Evolutionary conservation across 1,284 basidiomycete species (phyloP), one percentile per base, ranked within the genome.

Genomic region (Prillingera fragicola): DNA sequence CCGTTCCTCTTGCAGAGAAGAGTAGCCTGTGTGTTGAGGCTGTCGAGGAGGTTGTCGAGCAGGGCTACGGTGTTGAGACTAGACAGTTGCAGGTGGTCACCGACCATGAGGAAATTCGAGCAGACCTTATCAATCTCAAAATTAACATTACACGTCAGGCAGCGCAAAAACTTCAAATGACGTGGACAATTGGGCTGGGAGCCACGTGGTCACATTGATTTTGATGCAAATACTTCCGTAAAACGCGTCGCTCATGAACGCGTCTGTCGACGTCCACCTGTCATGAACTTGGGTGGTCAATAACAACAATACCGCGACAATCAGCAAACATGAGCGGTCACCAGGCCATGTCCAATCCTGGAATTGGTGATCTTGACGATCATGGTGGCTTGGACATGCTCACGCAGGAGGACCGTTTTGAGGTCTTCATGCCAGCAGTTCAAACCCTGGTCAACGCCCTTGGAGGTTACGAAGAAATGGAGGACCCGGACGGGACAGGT

Each of bases 391-490:
- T 41, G 17, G 50, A 50, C 21, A 29, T 50, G 7, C 19, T 43
- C 2, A 47, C 45, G 18, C 44, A 52, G 15, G 60, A 59, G 17
- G 60, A 63, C 40, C 59, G 64, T 5, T 52, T 52, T 41, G 62
- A 57, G 25, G 51, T 71, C 22, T 71, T 68, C 50, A 53, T 66
- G 50, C 65, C 66, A 2, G 70, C 64, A 9, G 65, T 70, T 1
- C 63, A 67, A 47, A 56, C 57, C 8, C 56, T 72, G 22, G 64
- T 69, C 38, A 67, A 60, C 41, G 63, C 67, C 25, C 36, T 73
- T n/a, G 71, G 71, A 46, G 71, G 69, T 13, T 72, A 61, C 45
- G 70, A 72, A 51, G 55, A 64, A 14, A 47, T 67, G 13, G 84
- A 46, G 80, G 84, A 13, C 69, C 76, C 58, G 78, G 50, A 57